These are phyloP conservation scores for Sicyos baderoa DNA, from an alignment of 306 rosid species.

Conservation along the genomic window DNA sequence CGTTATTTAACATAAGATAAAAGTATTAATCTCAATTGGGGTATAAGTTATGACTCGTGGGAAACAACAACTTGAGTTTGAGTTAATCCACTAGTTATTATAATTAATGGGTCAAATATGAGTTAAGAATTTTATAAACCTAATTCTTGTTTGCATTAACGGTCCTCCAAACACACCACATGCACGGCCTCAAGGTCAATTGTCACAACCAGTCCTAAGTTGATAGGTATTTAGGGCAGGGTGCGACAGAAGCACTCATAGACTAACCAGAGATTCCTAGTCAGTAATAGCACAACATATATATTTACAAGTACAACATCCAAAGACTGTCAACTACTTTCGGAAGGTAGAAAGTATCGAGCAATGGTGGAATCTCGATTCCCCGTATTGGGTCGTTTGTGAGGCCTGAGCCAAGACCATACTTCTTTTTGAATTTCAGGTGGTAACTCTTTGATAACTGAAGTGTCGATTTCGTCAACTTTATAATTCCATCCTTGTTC, in stretches of 20 bases:
- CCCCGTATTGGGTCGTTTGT: slow-evolving; percentile 44
- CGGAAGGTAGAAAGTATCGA: slow-evolving; percentile 57
- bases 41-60: no score
- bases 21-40: no score
- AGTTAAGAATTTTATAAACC: no score
- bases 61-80: no score
- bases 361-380: slow-evolving; percentile 61
- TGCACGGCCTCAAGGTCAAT: no score
- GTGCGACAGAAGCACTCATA: background rate
- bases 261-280: background rate
- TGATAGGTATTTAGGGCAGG: no score
- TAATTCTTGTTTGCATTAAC: no score
- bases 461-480: slow-evolving; percentile 65
- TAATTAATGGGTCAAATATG: no score
- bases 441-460: slow-evolving; percentile 68
- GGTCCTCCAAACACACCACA: no score
- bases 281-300: background rate
- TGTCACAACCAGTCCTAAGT: no score
- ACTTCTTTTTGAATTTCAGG: slow-evolving; percentile 76
- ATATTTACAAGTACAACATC: slow-evolving; percentile 11
- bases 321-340: slow-evolving; percentile 14
- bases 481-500: slow-evolving; percentile 61
- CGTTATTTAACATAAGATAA: no score
- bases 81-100: no score
- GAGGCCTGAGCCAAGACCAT: slow-evolving; percentile 55